Evolutionary conservation across 208 protist genomes (phyloP).

Genomic region (Angomonas deanei): DNA sequence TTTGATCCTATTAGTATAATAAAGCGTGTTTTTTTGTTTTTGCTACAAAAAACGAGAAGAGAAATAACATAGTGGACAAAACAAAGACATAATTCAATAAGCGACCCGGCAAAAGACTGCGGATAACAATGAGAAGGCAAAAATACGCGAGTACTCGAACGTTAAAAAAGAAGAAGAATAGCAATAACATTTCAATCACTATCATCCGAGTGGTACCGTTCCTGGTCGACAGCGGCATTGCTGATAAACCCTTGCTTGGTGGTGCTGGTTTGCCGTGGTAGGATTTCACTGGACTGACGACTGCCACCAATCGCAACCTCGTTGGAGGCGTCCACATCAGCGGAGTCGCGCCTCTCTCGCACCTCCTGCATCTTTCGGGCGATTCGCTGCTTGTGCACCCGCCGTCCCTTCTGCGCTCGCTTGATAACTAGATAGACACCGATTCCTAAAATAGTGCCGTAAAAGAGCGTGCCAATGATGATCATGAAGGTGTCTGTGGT

Average conservation of each 20-base stretch:
- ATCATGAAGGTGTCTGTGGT: constrained; percentile 19
- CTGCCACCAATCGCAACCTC: too few species aligned
- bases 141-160: too few species aligned
- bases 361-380: constrained; percentile 13
- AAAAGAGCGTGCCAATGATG: constrained; percentile 33
- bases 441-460: constrained; percentile 23
- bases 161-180: constrained; percentile 1
- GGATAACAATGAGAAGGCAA: too few species aligned
- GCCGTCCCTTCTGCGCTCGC: constrained; percentile 21
- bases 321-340: not conserved
- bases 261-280: not conserved
- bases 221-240: constrained; percentile 19
- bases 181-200: constrained; percentile 17
- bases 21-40: constrained; percentile 11
- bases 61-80: not conserved
- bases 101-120: too few species aligned
- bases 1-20: constrained; percentile 10
- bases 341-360: constrained; percentile 4
- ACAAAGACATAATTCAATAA: too few species aligned
- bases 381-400: constrained; percentile 20
- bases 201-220: constrained; percentile 23
- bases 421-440: constrained; percentile 25
- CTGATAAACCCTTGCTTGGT: constrained; percentile 16
- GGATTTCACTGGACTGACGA: not conserved
- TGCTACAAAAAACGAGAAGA: constrained; percentile 2